These are phyloP conservation scores for Nigrospora osmanthi DNA, from an alignment of 2,329 filamentous ascomycete genomes.

Conservation along the genomic window DNA sequence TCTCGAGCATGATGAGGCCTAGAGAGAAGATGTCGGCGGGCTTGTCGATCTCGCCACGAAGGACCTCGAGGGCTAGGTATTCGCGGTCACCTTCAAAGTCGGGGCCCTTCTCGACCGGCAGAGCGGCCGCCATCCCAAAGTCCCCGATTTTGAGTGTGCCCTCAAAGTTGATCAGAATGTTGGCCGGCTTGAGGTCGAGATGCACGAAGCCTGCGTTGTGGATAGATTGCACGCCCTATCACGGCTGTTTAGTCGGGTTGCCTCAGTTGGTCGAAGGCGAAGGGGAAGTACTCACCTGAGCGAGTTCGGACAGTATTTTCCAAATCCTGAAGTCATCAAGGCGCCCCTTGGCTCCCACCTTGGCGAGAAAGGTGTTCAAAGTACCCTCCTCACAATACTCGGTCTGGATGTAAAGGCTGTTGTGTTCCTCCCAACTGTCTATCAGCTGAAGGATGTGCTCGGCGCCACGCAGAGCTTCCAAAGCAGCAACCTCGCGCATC, in stretches of 20 bases:
- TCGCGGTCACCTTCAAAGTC: conserved; percentile 93
- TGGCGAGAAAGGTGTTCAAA: conserved; percentile 75
- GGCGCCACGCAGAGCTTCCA: conserved; percentile 68
- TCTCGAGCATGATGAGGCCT: conserved; percentile 90
- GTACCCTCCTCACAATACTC: conserved; percentile 95
- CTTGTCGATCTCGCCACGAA: conserved; percentile 80
- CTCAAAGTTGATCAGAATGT: conserved; percentile 74
- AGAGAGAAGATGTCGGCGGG: conserved; percentile 91
- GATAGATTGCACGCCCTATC: conserved; percentile 78
- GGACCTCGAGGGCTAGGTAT: conserved; percentile 90
- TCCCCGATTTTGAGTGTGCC: conserved; percentile 79
- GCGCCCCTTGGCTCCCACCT: conserved; percentile 74
- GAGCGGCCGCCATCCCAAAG: conserved; percentile 73
- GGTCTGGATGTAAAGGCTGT: conserved; percentile 90
- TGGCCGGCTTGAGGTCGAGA: conserved; percentile 78
- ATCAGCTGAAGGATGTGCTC: conserved; percentile 82
- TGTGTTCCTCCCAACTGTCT: conserved; percentile 80
- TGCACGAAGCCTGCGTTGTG: conserved; percentile 84
- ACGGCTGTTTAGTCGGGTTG: conserved; percentile 13
- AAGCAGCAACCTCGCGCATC: conserved; percentile 72
- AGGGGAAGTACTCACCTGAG: conserved; percentile 52
- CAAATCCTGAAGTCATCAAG: conserved; percentile 97
- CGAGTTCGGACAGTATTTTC: conserved; percentile 89
- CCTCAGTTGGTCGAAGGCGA: neutral
- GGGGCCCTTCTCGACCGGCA: conserved; percentile 68